A percentile compares a stretch with the other conserved stretches of the same genome.
Conservation (phyloP, 1,139 yeast genomes). For the Scheffersomyces parashehatae region DNA sequence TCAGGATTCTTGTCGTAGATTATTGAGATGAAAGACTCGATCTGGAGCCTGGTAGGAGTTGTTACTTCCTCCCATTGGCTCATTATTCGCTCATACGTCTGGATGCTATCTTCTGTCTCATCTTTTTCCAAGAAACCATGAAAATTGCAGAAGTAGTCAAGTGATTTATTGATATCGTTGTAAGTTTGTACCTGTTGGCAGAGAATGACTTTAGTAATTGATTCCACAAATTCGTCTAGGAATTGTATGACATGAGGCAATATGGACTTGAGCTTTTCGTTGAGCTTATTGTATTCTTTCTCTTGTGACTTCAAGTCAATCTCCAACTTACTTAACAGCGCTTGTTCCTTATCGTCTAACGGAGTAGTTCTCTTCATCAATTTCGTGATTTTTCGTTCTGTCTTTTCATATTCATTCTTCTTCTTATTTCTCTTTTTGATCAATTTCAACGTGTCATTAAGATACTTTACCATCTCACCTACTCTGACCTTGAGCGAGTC, state of each 20-base stretch:
- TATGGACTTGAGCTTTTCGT: slow-evolving; percentile 37
- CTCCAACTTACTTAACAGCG: slow-evolving; percentile 31
- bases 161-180: slow-evolving; percentile 25
- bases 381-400: slow-evolving; percentile 42
- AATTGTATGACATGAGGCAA: slow-evolving; percentile 50
- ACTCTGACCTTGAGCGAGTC: slow-evolving; percentile 34
- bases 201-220: slow-evolving; percentile 35
- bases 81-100: slow-evolving; percentile 22
- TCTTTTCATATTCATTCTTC: slow-evolving; percentile 42
- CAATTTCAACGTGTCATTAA: slow-evolving; percentile 39
- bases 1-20: slow-evolving; percentile 35
- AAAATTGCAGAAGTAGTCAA: slow-evolving; percentile 33
- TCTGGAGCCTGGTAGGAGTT: slow-evolving; percentile 33
- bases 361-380: slow-evolving; percentile 38
- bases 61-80: slow-evolving; percentile 36
- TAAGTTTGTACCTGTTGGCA: slow-evolving; percentile 34
- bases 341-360: slow-evolving; percentile 40
- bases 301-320: slow-evolving; percentile 29
- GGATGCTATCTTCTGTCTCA: slow-evolving; percentile 10
- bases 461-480: slow-evolving; percentile 38
- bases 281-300: slow-evolving; percentile 33
- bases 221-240: slow-evolving; percentile 54
- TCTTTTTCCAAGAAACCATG: slow-evolving; percentile 35
- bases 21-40: slow-evolving; percentile 37
- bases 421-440: slow-evolving; percentile 47